phyloP scores from a whole-genome alignment of 2,329 filamentous ascomycete species.

The Myriosclerotinia scirpicola region DNA sequence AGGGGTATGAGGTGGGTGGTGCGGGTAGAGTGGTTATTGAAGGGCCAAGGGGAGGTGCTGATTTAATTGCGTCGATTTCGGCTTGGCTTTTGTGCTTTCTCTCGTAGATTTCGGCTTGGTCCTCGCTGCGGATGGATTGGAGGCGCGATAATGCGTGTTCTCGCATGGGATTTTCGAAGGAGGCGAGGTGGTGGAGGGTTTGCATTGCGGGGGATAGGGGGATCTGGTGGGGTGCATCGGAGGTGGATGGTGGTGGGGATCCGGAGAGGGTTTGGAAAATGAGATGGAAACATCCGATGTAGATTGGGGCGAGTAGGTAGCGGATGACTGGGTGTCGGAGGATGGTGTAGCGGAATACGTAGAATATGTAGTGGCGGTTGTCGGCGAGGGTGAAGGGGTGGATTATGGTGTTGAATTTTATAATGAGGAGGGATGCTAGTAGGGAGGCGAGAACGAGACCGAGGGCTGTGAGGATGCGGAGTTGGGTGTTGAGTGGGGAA shows the following conservation, averaged over 20 bases:
- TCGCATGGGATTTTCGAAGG: no score
- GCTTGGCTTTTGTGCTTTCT: no score
- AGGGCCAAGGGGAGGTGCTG: not conserved
- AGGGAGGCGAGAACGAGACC: not conserved
- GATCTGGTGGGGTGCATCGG: not conserved
- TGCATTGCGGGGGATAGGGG: not conserved
- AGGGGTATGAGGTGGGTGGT: not conserved
- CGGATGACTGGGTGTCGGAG: constrained; percentile 62
- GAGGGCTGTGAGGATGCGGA: not conserved
- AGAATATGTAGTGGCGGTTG: constrained; percentile 97
- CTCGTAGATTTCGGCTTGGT: no score
- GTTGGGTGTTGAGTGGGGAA: not conserved
- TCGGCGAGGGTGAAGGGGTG: constrained; percentile 96
- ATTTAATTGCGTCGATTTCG: not conserved
- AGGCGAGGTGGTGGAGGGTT: not conserved
- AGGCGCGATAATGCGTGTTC: no score
- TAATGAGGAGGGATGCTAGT: constrained; percentile 44
- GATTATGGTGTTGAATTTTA: constrained; percentile 86
- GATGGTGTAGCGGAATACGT: constrained; percentile 84
- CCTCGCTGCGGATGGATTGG: no score
- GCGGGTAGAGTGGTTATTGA: not conserved
- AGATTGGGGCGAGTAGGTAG: constrained; percentile 67
- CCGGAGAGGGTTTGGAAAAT: constrained; percentile 63
- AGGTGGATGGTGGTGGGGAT: constrained; percentile 28
- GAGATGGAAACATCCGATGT: constrained; percentile 69